A percentile compares a stretch with the other conserved stretches of the same genome.
These are phyloP conservation scores for Termitomyces sp. DNA, from an alignment of 768 basidiomycete genomes.

Conservation along the genomic window DNA sequence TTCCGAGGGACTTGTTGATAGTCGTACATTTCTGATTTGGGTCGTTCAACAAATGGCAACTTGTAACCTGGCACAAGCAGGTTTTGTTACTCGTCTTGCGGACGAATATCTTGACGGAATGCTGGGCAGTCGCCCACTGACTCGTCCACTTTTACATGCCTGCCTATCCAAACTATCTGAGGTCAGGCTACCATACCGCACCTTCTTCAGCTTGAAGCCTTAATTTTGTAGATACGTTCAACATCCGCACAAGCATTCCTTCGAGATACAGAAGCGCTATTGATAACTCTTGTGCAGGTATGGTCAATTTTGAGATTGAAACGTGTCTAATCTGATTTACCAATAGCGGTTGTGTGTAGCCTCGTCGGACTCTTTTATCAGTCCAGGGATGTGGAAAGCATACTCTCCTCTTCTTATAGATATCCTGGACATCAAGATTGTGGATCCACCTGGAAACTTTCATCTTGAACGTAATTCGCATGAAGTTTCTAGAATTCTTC, in stretches of 20 bases:
- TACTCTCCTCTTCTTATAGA: slow-evolving; percentile 43
- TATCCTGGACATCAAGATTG: slow-evolving; percentile 37
- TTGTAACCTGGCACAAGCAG: slow-evolving; percentile 78
- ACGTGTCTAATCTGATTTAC: not conserved
- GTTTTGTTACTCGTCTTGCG: slow-evolving; percentile 67
- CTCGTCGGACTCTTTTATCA: slow-evolving; percentile 70
- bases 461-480: slow-evolving; percentile 33
- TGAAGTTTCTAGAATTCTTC: slow-evolving; percentile 42
- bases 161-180: slow-evolving; percentile 63
- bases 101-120: slow-evolving; percentile 79
- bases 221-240: slow-evolving; percentile 40
- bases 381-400: slow-evolving; percentile 60
- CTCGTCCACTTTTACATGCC: slow-evolving; percentile 66
- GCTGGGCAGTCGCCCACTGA: slow-evolving; percentile 57
- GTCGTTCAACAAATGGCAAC: slow-evolving; percentile 69
- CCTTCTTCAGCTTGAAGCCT: not conserved
- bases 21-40: slow-evolving; percentile 72
- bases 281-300: slow-evolving; percentile 62
- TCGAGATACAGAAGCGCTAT: slow-evolving; percentile 40
- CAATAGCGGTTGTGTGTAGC: slow-evolving; percentile 63
- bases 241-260: slow-evolving; percentile 53
- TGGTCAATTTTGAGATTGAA: not conserved
- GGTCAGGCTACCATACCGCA: slow-evolving; percentile 26
- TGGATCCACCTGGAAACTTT: slow-evolving; percentile 22
- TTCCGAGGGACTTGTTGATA: slow-evolving; percentile 75